Evolutionary conservation across 1,284 basidiomycete species (phyloP), one percentile per base, ranked within the genome.

Genomic region (Testicularia cyperi): DNA sequence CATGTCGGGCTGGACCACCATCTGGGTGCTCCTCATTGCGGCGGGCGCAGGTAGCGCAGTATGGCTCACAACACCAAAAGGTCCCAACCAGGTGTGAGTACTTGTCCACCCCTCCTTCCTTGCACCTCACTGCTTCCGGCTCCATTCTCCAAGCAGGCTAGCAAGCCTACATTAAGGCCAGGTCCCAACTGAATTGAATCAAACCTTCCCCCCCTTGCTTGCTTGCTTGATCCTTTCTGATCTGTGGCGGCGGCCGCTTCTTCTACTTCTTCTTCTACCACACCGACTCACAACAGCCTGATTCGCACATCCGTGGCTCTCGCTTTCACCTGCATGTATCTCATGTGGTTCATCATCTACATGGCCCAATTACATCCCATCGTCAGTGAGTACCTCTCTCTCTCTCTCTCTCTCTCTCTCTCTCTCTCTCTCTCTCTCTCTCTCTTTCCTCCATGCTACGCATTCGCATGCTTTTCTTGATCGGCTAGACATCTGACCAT

Each of bases 271-370:
- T 23, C 9, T n/a, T n/a, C 21, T 42, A 21, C 6, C 12, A n/a
- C n/a, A n/a, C n/a, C n/a, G n/a, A n/a, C n/a, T n/a, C n/a, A n/a
- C 13, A 5, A 25, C 62, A 76, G 72, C 7, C 48, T 76, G 12
- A 67, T 75, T 34, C 67, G 74, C n/a, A 57, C 67, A 23, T 64
- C 67, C n/a, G 65, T 65, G 4, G 15, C 56, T 13, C 48, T 75
- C 16, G 67, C 71, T 2, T 38, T 76, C 29, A 60, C 70, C 7
- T 76, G 74, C 66, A 74, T 72, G 66, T 74, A 72, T 43, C 55
- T 73, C 21, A 76, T 76, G 74, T 76, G 74, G 74, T 60, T 62
- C 55, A 72, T 74, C 60, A 67, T 75, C 34, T 76, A 75, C 61
- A 56, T 76, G 56, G 72, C 74, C 5, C 74, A 76, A 33, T 48